Percentiles rank a stretch among this genome's conserved stretches.
These are phyloP conservation scores for Zymoseptoria tritici DNA, from an alignment of 2,329 filamentous ascomycete species.

Conservation along the genomic window DNA sequence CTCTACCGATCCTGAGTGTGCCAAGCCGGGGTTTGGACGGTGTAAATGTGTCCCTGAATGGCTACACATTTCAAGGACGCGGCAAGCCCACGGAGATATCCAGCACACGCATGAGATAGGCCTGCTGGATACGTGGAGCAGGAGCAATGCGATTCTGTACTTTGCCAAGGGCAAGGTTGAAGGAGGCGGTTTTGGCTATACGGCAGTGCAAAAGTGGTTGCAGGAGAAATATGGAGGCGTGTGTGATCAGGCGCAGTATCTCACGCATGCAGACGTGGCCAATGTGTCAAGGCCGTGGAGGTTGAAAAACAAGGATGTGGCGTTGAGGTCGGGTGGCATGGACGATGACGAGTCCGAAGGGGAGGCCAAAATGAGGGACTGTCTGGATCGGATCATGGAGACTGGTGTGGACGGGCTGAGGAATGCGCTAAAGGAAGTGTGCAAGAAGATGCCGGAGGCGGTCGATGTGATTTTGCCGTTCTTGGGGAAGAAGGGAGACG, in stretches of 20 bases:
- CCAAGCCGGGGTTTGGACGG: constrained; percentile 12
- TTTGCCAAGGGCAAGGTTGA: constrained; percentile 17
- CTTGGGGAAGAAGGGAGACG: constrained; percentile 4
- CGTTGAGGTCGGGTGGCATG: constrained; percentile 9
- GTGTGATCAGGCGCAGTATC: constrained; percentile 11
- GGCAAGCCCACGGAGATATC: not conserved
- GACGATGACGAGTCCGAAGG: constrained; percentile 11
- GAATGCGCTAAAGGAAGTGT: constrained; percentile 17
- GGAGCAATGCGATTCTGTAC: constrained; percentile 17
- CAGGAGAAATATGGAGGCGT: constrained; percentile 11
- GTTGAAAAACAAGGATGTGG: constrained; percentile 13
- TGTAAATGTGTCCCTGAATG: constrained; percentile 22
- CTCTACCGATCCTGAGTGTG: constrained; percentile 1
- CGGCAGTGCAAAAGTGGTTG: constrained; percentile 16
- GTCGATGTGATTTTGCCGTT: constrained; percentile 13
- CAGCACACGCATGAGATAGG: constrained; percentile 16
- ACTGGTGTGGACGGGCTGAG: constrained; percentile 8
- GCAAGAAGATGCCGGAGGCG: constrained; percentile 12
- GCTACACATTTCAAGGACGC: constrained; percentile 12
- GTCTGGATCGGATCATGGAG: constrained; percentile 13
- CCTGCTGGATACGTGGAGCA: constrained; percentile 17
- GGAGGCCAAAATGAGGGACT: constrained; percentile 8
- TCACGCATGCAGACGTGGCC: constrained; percentile 15
- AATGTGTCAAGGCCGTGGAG: constrained; percentile 17
- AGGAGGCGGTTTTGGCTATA: constrained; percentile 15